Base-by-base conservation (phyloP, 2,329 filamentous ascomycete genomes). In the Aureobasidium sp. region DNA sequence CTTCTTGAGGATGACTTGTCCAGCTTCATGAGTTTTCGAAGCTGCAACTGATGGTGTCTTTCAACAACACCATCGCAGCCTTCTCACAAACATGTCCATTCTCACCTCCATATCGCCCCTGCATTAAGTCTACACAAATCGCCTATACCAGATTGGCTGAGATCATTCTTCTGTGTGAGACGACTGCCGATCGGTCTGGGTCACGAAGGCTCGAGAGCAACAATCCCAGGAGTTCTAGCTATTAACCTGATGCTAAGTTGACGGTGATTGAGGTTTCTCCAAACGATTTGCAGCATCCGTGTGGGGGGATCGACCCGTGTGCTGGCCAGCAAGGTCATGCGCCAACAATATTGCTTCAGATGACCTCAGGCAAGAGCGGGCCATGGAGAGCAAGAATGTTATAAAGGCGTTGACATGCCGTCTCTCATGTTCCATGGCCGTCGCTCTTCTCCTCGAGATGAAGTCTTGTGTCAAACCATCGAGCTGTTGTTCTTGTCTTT, bases 221-320 rank as follows among this genome's bases (percentile, higher is more conserved):
- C 10, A 21, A 9, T n/a, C 15, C 17, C 8, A 19, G 23, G 23
- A 45, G 4, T 27, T 5, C 21, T 45, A n/a, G 43, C 4, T 15
- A 21, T 31, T 17, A 27, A 31, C 3, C 45, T 29, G 9, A 25
- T 23, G 3, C n/a, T n/a, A n/a, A n/a, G n/a, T 10, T 5, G 33
- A 35, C 29, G 17, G 10, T 11, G 15, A 23, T 33, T 4, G 9
- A 19, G n/a, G 17, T 6, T 9, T 21, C 8, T 31, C 37, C 19
- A 57, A 10, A 45, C 8, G 40, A 57, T 55, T 17, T n/a, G n/a
- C 37, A 38, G 11, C 13, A 27, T n/a, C 7, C 2, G 33, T 45
- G 40, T 57, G 40, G 53, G 19, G 38, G 33, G 53, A 57, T 45
- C 53, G 27, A 57, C 53, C 40, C 53, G 53, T n/a, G 27, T 45